Conservation (phyloP, 163 green algal species). For the Scenedesmus sp. region DNA sequence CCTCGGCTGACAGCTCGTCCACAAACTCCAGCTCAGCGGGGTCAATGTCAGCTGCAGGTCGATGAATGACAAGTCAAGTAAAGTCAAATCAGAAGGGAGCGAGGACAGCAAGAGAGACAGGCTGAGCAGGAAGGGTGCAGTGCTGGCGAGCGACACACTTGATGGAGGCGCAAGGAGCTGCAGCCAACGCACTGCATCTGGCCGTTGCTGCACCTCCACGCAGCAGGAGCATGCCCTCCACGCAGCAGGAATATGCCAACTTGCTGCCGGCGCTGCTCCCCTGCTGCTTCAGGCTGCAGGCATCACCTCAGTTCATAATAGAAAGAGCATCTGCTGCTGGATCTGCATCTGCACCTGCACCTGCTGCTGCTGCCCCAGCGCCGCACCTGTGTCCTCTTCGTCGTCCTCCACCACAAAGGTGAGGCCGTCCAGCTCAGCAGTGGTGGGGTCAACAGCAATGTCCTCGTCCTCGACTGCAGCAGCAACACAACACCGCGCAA, state of each 20-base stretch:
- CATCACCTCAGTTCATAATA: background rate
- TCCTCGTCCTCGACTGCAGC: slow-evolving; percentile 3
- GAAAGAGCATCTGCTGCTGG: background rate
- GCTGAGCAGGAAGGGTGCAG: background rate
- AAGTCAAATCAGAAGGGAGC: background rate
- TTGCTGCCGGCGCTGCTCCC: too few species aligned
- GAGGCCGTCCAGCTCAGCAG: slow-evolving; percentile 44
- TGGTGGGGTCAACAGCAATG: slow-evolving; percentile 16
- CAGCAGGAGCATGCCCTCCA: too few species aligned
- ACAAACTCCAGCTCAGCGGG: slow-evolving; percentile 34
- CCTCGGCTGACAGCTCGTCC: slow-evolving; percentile 22
- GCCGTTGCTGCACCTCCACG: too few species aligned
- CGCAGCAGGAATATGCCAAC: too few species aligned
- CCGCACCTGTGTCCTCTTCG: slow-evolving; percentile 18
- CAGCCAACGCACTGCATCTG: too few species aligned
- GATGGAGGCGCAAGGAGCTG: too few species aligned
- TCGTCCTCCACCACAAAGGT: slow-evolving; percentile 44
- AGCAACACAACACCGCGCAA: background rate
- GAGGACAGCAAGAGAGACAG: background rate
- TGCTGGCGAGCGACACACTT: too few species aligned
- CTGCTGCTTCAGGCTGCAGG: too few species aligned
- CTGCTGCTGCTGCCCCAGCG: background rate
- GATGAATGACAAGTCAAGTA: background rate
- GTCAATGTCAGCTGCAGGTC: slow-evolving; percentile 11
- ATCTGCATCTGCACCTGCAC: background rate